Conservation (phyloP, 768 basidiomycete genomes). For the Udeniomyces megalosporus region DNA sequence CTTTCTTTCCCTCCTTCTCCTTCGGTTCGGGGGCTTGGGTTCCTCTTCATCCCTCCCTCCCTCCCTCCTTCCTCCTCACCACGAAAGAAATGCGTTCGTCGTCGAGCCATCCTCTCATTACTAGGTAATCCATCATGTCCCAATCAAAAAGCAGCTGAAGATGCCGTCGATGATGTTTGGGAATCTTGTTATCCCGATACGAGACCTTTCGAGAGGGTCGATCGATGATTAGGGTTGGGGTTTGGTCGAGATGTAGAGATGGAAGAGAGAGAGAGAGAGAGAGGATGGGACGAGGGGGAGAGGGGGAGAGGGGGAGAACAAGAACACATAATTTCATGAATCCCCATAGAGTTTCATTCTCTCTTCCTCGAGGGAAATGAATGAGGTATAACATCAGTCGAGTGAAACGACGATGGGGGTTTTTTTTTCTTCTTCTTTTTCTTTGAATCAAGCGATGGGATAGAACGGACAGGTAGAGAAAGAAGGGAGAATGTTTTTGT, state of each 20-base stretch:
- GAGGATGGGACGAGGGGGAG: no score
- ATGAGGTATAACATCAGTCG: not conserved
- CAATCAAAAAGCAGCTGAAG: slow-evolving; percentile 57
- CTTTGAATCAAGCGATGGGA: not conserved
- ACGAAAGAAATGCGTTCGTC: slow-evolving; percentile 65
- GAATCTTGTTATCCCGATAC: slow-evolving; percentile 92
- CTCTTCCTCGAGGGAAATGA: not conserved
- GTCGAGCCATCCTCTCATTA: slow-evolving; percentile 71
- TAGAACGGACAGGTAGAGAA: not conserved
- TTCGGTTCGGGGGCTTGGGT: not conserved
- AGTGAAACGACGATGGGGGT: not conserved
- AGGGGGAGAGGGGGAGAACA: not conserved
- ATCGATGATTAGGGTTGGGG: not conserved
- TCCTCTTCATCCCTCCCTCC: not conserved
- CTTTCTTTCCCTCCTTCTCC: no score
- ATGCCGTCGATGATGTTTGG: slow-evolving; percentile 90
- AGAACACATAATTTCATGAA: not conserved
- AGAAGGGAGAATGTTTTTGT: not conserved
- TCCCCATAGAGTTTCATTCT: not conserved
- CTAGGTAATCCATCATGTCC: slow-evolving; percentile 63
- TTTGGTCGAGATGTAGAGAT: not conserved
- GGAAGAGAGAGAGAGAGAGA: not conserved
- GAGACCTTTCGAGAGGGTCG: slow-evolving; percentile 58
- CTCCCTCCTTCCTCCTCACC: not conserved
- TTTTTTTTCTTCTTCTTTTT: not conserved